Evolutionary conservation across 768 basidiomycete genomes (phyloP), one percentile per base, ranked within the genome.

Genomic region (Tephrocybe sp.): DNA sequence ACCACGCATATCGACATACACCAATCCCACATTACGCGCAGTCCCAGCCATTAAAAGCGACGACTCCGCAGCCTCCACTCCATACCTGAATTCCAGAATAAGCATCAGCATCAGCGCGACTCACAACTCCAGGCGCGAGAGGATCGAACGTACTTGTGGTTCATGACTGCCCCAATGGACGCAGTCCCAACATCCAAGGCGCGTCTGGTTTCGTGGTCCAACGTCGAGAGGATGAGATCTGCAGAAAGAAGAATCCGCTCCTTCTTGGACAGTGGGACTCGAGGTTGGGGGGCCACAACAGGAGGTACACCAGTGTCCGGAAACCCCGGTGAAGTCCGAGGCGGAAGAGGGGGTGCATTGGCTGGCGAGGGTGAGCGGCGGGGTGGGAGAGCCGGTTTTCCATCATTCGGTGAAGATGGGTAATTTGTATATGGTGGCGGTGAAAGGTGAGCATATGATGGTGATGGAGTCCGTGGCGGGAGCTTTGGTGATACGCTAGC

Each of bases 1-100:
- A 0, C 88, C 87, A 1, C 75, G 68, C 72, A 86, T 75, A 63
- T 91, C 89, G 35, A 91, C 77, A 65, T 90, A 92, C 17, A 92
- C 84, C 33, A 90, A 71, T 3, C 78, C 84, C 11, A 88, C 80
- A 66, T 91, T 90, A 53, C 79, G 72, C 31, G 83, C 84, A 0
- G 84, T 82, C 7, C 82, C 83, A 5, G 84, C 79, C 51, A 85
- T 68, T 46, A 87, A 67, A 43, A 75, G 65, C 1, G 83, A 80
- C 16, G 76, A 80, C 39, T 82, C 72, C 9, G 74, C 84, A 6
- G 83, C 85, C 45, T 85, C 82, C 0, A 77, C 62, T 2, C 88
- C 89, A 60, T 85, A 87, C 56, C 77, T 79, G 33, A 14, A 43
- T 10, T 32, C 22, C 54, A 50, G 31, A 14, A 49, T 16, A 34